A percentile compares a stretch with the other conserved stretches of the same genome.
Conservation (phyloP, 352 stramenopile genomes). For the Globisporangium cystogenes region DNA sequence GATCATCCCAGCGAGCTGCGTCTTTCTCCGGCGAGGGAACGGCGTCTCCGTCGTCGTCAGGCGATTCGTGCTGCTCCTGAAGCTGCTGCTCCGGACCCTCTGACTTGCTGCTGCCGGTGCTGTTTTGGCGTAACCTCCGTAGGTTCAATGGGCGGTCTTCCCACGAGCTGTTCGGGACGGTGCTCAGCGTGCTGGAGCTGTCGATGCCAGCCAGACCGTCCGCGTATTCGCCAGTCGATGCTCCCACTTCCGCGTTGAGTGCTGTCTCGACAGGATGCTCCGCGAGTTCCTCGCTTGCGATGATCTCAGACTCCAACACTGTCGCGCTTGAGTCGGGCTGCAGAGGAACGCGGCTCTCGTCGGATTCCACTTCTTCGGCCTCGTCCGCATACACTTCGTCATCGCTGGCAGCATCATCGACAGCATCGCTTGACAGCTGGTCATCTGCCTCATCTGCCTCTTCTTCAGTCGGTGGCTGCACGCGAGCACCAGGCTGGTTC, state of each 20-base stretch:
- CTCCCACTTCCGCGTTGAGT: background rate
- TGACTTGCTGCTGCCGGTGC: background rate
- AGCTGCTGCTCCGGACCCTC: background rate
- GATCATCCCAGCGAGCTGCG: conserved; percentile 11
- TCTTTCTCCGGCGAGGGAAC: background rate
- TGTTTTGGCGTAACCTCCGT: background rate
- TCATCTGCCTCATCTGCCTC: no score
- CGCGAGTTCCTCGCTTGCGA: background rate
- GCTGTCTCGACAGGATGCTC: background rate
- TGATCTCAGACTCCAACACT: background rate
- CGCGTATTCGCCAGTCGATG: background rate
- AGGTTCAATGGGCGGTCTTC: conserved; percentile 10
- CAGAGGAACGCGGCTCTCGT: background rate
- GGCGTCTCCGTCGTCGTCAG: conserved; percentile 1
- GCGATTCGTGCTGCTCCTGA: background rate
- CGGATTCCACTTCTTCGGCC: background rate
- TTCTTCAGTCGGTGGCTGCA: background rate
- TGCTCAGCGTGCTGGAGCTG: background rate
- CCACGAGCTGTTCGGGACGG: background rate
- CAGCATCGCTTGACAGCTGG: no score
- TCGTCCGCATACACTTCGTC: background rate
- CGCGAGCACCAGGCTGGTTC: background rate
- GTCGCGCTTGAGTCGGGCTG: no score
- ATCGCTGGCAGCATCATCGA: background rate
- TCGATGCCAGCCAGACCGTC: background rate